A percentile compares a stretch with the other conserved stretches of the same genome.
phyloP scores from a whole-genome alignment of 345 rosid species.

The Syzygium grande region DNA sequence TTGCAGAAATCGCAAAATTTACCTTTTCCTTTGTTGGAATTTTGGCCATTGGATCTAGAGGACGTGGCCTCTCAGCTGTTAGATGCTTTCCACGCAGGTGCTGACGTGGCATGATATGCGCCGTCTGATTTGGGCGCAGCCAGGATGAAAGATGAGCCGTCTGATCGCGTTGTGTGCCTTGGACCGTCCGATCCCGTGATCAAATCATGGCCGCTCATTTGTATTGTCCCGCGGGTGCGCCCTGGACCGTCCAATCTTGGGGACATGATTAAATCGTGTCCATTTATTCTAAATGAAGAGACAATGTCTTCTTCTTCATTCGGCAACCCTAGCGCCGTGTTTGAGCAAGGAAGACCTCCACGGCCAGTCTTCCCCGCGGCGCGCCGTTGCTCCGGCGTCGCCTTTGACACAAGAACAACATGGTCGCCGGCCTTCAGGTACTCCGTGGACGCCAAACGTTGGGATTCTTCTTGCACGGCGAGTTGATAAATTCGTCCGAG shows the following conservation, averaged over 20 bases:
- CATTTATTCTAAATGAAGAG: background rate
- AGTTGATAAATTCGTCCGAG: background rate
- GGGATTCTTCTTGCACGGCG: background rate
- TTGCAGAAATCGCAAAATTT: background rate
- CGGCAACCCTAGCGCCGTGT: background rate
- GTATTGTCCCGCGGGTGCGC: too few species aligned
- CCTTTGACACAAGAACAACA: background rate
- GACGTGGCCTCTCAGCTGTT: background rate
- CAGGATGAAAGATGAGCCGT: background rate
- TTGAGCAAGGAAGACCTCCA: background rate
- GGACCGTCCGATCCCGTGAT: too few species aligned
- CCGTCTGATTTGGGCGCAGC: rapidly evolving
- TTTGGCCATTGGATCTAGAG: background rate
- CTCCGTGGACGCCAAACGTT: background rate
- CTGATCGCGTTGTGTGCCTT: rapidly evolving
- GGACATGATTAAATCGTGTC: background rate
- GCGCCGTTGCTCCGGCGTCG: background rate
- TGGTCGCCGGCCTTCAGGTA: background rate
- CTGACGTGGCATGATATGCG: background rate
- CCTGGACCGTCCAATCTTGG: too few species aligned
- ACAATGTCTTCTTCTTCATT: background rate
- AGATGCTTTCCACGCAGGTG: background rate
- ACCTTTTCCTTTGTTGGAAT: background rate
- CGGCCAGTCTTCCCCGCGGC: background rate
- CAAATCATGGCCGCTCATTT: too few species aligned